Percentiles rank a stretch among this genome's conserved stretches.
Evolutionary conservation across 148 eudicot genomes (phyloP).

Genomic region (Mesembryanthemum crystallinum): DNA sequence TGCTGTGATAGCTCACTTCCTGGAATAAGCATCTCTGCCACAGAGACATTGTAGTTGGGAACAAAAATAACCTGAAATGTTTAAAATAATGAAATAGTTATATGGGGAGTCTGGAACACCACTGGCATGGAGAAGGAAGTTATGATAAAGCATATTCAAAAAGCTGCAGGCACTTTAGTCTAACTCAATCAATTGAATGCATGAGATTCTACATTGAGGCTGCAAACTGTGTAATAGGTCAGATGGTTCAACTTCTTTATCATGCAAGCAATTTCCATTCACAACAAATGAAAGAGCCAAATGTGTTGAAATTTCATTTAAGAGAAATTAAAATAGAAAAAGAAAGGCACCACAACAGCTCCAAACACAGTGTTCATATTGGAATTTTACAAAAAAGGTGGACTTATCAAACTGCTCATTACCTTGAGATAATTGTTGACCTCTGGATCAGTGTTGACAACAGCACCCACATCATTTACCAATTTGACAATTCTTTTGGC

Average conservation of each 20-base stretch:
- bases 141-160: not conserved
- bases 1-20: constrained; percentile 99
- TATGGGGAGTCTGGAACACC: not conserved
- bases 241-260: not conserved
- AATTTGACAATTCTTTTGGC: constrained; percentile 95
- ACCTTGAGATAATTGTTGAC: constrained; percentile 90
- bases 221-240: not conserved
- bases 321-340: not conserved
- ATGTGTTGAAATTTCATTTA: not conserved
- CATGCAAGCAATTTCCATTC: too few species aligned
- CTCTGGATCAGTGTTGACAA: constrained; percentile 90
- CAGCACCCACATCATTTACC: constrained; percentile 88
- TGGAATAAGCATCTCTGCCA: constrained; percentile 94
- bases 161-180: not conserved
- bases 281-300: not conserved
- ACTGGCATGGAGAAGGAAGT: not conserved
- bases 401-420: constrained; percentile 13
- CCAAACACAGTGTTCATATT: not conserved
- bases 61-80: constrained; percentile 76
- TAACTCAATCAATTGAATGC: not conserved
- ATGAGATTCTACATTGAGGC: not conserved
- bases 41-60: constrained; percentile 97
- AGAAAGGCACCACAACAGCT: not conserved
- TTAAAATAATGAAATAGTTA: not conserved
- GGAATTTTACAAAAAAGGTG: not conserved